Evolutionary conservation across 1,284 basidiomycete genomes (phyloP), one percentile per base, ranked within the genome.

Genomic region (Thecaphora thlaspeos): DNA sequence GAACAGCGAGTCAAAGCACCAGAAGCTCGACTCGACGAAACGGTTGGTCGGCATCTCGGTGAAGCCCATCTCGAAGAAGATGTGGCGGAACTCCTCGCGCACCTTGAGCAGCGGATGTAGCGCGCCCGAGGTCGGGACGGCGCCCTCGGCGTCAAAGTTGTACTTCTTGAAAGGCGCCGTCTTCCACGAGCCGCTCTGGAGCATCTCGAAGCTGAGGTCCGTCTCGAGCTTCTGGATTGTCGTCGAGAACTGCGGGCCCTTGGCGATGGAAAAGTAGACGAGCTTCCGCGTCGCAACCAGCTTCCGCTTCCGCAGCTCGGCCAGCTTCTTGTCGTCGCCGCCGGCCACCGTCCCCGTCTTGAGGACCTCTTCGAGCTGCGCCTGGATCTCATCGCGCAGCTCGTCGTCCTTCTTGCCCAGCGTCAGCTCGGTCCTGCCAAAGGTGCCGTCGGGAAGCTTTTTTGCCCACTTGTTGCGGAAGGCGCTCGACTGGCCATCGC

Each of bases 41-140:
- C 88, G 87, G 58, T 88, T 87, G n/a, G 95, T 97, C 7, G 94
- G 92, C 95, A 99, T 99, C 81, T 99, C 95, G 52, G 91, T 88
- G 81, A 98, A 99, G 90, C 95, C 95, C 91, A 98, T 97, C 79
- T 99, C 95, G 71, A 99, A 85, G 84, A 99, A 99, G 76, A 98
- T 97, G 77, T 90, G 89, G 47, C 93, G 85, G 79, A 99, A 92
- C 80, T 99, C 95, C 79, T 98, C 94, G 49, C 95, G 85, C 32
- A 99, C 95, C 82, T 98, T 98, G 67, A 98, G 85, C 26, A 99
- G 83, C 7, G 94, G 95, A 79, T 98, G 95, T 30, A 98, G 82
- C 12, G 93, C 91, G 45, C 95, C 95, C 26, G 91, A 89, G 30
- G 85, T 84, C 3, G 92, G 88, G 4, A 88, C 88, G 37, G 88